Evolutionary conservation across 805 yeast genomes (phyloP).

Genomic region (Metschnikowia colocasiae): DNA sequence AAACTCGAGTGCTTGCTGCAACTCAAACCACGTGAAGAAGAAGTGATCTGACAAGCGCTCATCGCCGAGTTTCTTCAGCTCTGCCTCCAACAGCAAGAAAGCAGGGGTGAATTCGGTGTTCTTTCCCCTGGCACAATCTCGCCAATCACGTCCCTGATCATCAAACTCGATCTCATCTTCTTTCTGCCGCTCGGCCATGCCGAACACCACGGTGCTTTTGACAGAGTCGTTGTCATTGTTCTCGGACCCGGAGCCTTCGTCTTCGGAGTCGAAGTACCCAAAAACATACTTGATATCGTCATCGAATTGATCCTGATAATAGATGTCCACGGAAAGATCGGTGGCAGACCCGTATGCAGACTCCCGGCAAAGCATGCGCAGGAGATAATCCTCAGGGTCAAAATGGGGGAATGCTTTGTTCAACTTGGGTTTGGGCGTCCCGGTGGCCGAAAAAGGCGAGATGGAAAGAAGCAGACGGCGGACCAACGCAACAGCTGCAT

Average conservation of each 20-base stretch:
- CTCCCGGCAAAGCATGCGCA: slow-evolving; percentile 9
- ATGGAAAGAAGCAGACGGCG: slow-evolving; percentile 23
- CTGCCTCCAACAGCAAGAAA: slow-evolving; percentile 19
- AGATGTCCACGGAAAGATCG: slow-evolving; percentile 52
- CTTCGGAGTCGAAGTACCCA: slow-evolving; percentile 44
- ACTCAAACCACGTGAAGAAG: slow-evolving; percentile 25
- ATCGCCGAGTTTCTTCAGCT: slow-evolving; percentile 16
- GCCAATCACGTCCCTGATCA: slow-evolving; percentile 63
- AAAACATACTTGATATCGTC: slow-evolving; percentile 63
- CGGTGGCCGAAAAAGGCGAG: slow-evolving; percentile 7
- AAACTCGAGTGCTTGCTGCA: slow-evolving; percentile 23
- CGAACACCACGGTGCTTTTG: slow-evolving; percentile 10
- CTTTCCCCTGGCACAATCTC: slow-evolving; percentile 63
- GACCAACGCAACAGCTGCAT: slow-evolving; percentile 49
- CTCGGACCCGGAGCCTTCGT: slow-evolving; percentile 11
- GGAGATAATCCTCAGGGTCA: slow-evolving; percentile 10
- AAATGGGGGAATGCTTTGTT: slow-evolving; percentile 10
- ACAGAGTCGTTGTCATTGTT: slow-evolving; percentile 7
- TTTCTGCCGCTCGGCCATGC: slow-evolving; percentile 20
- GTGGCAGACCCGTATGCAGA: slow-evolving; percentile 13
- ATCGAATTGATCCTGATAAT: slow-evolving; percentile 61
- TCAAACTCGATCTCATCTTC: slow-evolving; percentile 46
- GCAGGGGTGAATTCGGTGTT: slow-evolving; percentile 34
- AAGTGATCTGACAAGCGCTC: slow-evolving; percentile 24
- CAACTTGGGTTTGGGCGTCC: background rate